Evolutionary conservation across 164 flowering plant genomes (phyloP), one percentile per base, ranked within the genome.

Genomic region (Protea cynaroides): DNA sequence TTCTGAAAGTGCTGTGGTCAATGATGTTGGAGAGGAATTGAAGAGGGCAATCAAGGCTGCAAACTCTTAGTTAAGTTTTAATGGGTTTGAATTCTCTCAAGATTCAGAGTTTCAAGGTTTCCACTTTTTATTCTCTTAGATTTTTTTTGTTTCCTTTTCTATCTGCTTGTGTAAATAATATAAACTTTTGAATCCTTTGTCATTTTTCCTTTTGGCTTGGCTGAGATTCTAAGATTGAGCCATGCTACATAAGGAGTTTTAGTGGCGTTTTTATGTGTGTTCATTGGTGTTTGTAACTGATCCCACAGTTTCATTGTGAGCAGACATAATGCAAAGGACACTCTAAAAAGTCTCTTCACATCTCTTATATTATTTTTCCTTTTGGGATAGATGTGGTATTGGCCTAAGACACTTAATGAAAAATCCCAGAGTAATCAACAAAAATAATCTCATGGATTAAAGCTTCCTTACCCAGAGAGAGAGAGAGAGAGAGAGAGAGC

Each of bases 31-130:
- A 67, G 83, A 76, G 59, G 90, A 87, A 78, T 75, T 89, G 83
- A 82, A 85, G 77, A 87, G 70, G 74, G 91, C 95, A 65, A 85
- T 92, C 38, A 79, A 69, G 75, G 92, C 94, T 69, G 89, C 92
- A 71, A 67, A 92, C 34, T 63, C 80, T 18, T 74, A 65, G 25
- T 66, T 14, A 11, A 12, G 0, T 47, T 4, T 47, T 40, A 74
- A 55, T 62, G 80, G 79, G 83, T 77, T 68, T 65, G 77, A 58
- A 8, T 38, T 59, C 40, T 25, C 24, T 34, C 8, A 29, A 29
- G 25, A n/a, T 11, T 19, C 10, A n/a, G 38, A 25, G 7, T 10
- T 47, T 47, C 49, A 10, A 1, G 12, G 18, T 47, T 18, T 14
- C 17, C 19, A 18, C 17, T 47, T 47, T 44, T 8, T 1, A 44